Base-by-base conservation (phyloP, 768 basidiomycete genomes). In the Hericium erinaceus region DNA sequence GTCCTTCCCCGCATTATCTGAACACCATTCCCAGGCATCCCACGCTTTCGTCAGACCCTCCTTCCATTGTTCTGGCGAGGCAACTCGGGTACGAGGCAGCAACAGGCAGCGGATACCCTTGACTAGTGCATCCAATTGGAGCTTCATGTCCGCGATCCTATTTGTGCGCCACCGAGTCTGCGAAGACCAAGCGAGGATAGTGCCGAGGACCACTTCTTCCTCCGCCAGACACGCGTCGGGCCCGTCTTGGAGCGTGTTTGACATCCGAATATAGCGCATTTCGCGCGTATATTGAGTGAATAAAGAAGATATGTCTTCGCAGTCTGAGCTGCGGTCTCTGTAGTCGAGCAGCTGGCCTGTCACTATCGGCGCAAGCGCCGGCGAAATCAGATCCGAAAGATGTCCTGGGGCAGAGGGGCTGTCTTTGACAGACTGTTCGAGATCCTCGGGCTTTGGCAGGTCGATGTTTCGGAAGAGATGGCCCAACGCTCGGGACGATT, bases 161-260 rank as follows among this genome's bases (percentile, higher is more conserved):
- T 81, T 80, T 26, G 68, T 75, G 57, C 87, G 74, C 76, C 79
- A 85, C 39, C 83, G 72, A 57, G 75, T 76, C 61, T 89, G 81
- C 1, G 79, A 70, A 64, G 84, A 88, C 58, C 82, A 82, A 1
- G 82, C 85, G 48, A 89, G 69, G 57, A 92, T 92, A 0, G 84
- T 82, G 20, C 88, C 89, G 37, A 83, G 70, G 1, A 89, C 84
- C 24, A 90, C 75, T 64, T 92, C 90, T 52, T 85, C 84, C 65
- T 92, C 90, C 8, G 75, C 68, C 39, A 92, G 74, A 28, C 76
- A 76, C 10, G 74, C 74, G 7, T 78, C 81, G 1, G 82, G 76
- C 8, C 73, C 70, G 54, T 78, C 77, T 8, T 85, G 80, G 11
- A 91, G 69, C 0, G 83, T 81, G 65, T 89, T 87, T 0, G 85